These are phyloP conservation scores for Komagataella pastoris DNA, from an alignment of 805 yeast species.

Conservation along the genomic window DNA sequence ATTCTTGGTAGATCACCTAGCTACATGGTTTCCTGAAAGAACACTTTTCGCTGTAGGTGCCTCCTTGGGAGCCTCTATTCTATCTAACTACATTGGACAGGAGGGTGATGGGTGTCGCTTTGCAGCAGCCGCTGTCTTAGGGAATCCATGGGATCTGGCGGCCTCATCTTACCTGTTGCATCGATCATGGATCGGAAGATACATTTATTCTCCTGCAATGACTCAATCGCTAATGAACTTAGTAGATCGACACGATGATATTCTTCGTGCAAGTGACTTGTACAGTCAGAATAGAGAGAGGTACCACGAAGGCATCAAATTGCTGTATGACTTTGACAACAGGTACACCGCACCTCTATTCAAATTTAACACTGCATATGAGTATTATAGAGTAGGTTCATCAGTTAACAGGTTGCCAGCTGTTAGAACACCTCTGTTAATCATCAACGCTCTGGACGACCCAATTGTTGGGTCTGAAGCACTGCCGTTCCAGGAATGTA, in stretches of 20 bases:
- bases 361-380: constrained; percentile 49
- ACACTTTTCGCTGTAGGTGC: constrained; percentile 60
- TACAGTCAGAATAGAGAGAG: constrained; percentile 6
- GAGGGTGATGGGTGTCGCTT: constrained; percentile 33
- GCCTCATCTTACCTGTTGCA: constrained; percentile 32
- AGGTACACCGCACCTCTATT: constrained; percentile 49
- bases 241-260: constrained; percentile 26
- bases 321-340: constrained; percentile 48
- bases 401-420: constrained; percentile 35
- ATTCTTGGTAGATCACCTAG: constrained; percentile 36
- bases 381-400: constrained; percentile 54
- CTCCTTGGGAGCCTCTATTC: constrained; percentile 65
- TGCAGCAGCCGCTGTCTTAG: constrained; percentile 45
- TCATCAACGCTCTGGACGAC: constrained; percentile 59
- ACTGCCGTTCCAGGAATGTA: constrained; percentile 38
- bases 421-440: constrained; percentile 50
- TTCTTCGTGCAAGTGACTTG: constrained; percentile 17
- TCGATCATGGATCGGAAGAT: constrained; percentile 25
- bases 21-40: constrained; percentile 42
- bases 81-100: constrained; percentile 63
- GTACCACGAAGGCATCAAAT: constrained; percentile 10
- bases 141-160: constrained; percentile 64
- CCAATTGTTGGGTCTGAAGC: constrained; percentile 47
- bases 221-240: constrained; percentile 29
- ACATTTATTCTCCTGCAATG: constrained; percentile 38